A percentile compares a stretch with the other conserved stretches of the same genome.
phyloP scores from a whole-genome alignment of 108 stramenopile species.

The Conticribra guillardii region DNA sequence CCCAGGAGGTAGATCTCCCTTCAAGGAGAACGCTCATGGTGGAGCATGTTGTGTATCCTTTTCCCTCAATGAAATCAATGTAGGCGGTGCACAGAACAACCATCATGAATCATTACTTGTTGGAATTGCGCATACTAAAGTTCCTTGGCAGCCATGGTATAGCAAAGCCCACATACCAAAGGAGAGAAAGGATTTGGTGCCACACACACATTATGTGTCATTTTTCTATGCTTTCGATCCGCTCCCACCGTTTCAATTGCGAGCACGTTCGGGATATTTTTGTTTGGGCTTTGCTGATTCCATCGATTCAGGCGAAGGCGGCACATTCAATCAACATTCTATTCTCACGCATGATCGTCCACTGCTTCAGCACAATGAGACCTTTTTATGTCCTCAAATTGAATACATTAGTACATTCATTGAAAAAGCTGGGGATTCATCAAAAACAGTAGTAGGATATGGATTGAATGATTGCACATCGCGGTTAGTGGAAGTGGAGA shows the following conservation, averaged over 20 bases:
- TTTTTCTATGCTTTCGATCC: constrained; percentile 51
- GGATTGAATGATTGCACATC: constrained; percentile 67
- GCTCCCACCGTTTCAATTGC: constrained; percentile 42
- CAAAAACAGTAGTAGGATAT: constrained; percentile 54
- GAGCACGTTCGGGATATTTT: constrained; percentile 51
- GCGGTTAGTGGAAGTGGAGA: constrained; percentile 50
- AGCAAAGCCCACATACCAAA: constrained; percentile 19
- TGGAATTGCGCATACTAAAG: constrained; percentile 50
- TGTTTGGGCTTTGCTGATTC: constrained; percentile 41
- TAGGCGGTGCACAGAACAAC: constrained; percentile 3
- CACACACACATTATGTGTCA: constrained; percentile 49
- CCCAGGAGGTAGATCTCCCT: constrained; percentile 36
- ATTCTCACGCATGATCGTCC: constrained; percentile 28
- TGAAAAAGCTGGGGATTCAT: constrained; percentile 41
- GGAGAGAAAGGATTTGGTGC: constrained; percentile 30
- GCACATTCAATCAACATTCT: constrained; percentile 35
- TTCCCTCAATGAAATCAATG: constrained; percentile 28
- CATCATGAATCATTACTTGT: constrained; percentile 35
- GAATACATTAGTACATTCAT: constrained; percentile 54
- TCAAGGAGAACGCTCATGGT: constrained; percentile 38
- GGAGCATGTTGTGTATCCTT: constrained; percentile 49
- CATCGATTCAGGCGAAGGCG: constrained; percentile 25
- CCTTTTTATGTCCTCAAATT: constrained; percentile 58
- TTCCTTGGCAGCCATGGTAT: constrained; percentile 44
- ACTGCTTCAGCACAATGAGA: constrained; percentile 35